Evolutionary conservation across 2,329 filamentous ascomycete species (phyloP), one percentile per base, ranked within the genome.

Genomic region (Periconia macrospinosa): DNA sequence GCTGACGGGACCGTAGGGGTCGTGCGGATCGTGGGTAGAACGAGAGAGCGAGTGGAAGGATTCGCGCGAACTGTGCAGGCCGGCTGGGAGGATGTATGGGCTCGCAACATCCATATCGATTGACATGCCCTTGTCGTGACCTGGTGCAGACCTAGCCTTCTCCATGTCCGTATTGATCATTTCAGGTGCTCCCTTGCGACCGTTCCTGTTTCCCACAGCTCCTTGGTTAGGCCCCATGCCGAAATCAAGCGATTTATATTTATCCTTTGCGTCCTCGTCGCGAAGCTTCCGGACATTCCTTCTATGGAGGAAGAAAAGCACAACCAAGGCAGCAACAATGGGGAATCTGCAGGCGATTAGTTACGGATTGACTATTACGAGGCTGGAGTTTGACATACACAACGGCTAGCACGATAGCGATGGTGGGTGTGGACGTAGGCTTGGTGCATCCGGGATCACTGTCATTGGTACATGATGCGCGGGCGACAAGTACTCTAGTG

Each of bases 41-140:
- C 89, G 86, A 23, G 92, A 90, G 60, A 97, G 80, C 2, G 92
- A 95, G 72, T 92, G 87, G 58, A 97, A 80, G 6, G 93, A 97
- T 62, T 96, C 92, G 43, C 86, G 85, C 1, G 93, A 97, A 67
- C 84, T 81, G 41, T 94, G 86, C 18, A 93, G 69, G 50, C 85
- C 86, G 1, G 90, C 90, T 5, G 94, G 92, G n/a, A 97, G 81
- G n/a, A 99, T 83, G 71, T 97, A 99, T 1, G 94, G 94, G 64
- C 87, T 94, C 33, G 84, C 85, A 45, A 92, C 80, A 67, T 89
- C 86, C 83, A 93, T 67, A 57, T 86, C 83, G 65, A 86, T 72
- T 15, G 85, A 87, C 58, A 86, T 62, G 14, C 83, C 83, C 41
- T 81, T 79, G 47, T 65, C 69, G 60, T 72, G 69, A 45, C 69